Base-by-base conservation (phyloP, 2,329 filamentous ascomycete genomes). In the Xylaria sp. region DNA sequence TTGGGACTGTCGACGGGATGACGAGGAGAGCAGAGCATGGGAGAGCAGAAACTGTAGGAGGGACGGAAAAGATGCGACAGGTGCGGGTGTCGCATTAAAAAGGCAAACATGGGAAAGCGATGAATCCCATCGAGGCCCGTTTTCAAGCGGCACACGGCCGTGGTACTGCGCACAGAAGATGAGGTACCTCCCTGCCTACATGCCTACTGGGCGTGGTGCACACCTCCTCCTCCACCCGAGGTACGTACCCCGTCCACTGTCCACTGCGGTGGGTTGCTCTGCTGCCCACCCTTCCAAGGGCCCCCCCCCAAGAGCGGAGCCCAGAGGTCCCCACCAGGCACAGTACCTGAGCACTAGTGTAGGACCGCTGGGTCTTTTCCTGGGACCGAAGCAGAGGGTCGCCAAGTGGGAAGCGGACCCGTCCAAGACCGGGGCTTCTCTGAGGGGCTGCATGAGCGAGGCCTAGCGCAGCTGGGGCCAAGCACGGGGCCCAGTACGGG, bases 91-190 rank as follows among this genome's bases (percentile, higher is more conserved):
- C 63, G 70, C 66, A 72, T 75, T 73, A 72, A 71, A 72, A 73
- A 72, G 67, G 45, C 70, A 69, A 74, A 74, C 69, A 76, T 76
- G 75, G 75, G 75, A 76, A 76, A 76, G 71, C 71, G 67, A 74
- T 69, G 70, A 75, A 75, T 76, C 75, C 75, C 74, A 76, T 76
- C 69, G 69, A 71, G 63, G 66, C 64, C 69, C 69, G 70, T 68
- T 70, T 72, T 67, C 68, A 61, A 67, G 57, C 69, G 66, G 67
- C 63, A 67, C 33, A 63, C 62, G 50, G 63, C 42, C 49, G 66
- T 62, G 50, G 64, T 58, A 47, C 67, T 55, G 33, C 57, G 38
- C 55, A 33, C 49, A 51, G 49, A 33, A 44, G 56, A 61, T 44
- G 55, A 63, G 54, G 63, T 65, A 57, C 55, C n/a, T n/a, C n/a